Base-by-base conservation (phyloP, 2,329 filamentous ascomycete genomes). In the Beauveria pseudobassiana region DNA sequence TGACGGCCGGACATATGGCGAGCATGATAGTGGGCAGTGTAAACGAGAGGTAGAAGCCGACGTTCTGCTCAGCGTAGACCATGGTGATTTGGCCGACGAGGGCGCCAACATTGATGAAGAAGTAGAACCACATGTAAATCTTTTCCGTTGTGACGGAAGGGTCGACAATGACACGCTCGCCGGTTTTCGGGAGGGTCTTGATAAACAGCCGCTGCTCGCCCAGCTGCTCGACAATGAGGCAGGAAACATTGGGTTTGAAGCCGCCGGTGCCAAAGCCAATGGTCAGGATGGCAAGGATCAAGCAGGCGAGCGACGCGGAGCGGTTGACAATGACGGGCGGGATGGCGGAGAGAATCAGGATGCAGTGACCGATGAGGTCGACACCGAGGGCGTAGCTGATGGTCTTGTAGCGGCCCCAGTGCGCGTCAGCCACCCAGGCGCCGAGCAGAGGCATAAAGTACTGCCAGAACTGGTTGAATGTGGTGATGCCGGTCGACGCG, bases 41-140 rank as follows among this genome's bases (percentile, higher is more conserved):
- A 72, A 79, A 92, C 0, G 87, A 81, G 20, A 90, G 80, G 82
- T 84, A 92, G 75, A 90, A 91, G 9, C 89, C 89, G 46, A 91
- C 80, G 63, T 90, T 88, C 67, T 88, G 85, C 74, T 91, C 88
- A 0, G 85, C 84, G 68, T 90, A 91, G 3, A 85, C 85, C 85
- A 88, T 89, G 69, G 77, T 78, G 62, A 88, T 78, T 72, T 87
- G 85, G 12, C 82, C 86, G 43, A 80, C 65, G 50, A 89, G 77
- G 6, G 87, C 85, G 48, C 89, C 89, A 26, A 88, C 73, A 69
- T 91, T 91, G 76, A 90, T 88, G 72, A 87, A 82, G 61, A 89
- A 78, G 73, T 90, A 91, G 72, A 89, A 90, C 72, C 84, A 87
- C 67, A 85, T 80, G 70, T 86, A 90, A 58, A 90, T 84, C 26